Evolutionary conservation across 352 stramenopile species (phyloP), one percentile per base, ranked within the genome.

Genomic region (Phytophthora podocarpi): DNA sequence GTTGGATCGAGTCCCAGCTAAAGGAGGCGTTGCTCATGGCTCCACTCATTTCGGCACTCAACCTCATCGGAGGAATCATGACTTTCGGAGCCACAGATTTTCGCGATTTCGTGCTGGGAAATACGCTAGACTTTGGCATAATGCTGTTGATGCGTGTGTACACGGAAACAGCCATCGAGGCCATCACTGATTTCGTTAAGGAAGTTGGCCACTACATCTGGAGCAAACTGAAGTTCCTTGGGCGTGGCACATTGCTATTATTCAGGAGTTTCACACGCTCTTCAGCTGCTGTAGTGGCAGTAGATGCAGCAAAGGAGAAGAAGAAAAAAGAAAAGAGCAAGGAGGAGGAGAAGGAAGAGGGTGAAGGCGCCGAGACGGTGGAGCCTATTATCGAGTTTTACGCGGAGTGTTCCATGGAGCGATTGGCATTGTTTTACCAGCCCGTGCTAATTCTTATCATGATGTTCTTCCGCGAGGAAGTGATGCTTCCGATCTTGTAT

Each of bases 361-460:
- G 63, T n/a, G 88, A 97, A 40, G 68, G 78, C 6, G 75, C 63
- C 6, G 93, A 98, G 53, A 99, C 97, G 0, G 90, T 99, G 11
- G 97, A 99, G 68, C 97, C 96, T 10, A 98, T 99, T 59, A 93
- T 99, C 28, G 92, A 96, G 5, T 97, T 96, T 24, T 98, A 94
- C 52, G 83, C 80, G 0, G 90, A 67, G n/a, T 97, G 94, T 30
- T 96, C 81, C 8, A 98, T 92, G 67, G 95, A 98, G 18, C 82
- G 91, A 9, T 64, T 99, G 16, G 85, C 85, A 9, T 63, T 98
- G 16, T 95, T 98, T 51, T 99, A 98, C 71, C 87, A 96, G 42
- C 93, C 95, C 5, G 93, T 98, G 37, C 67, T 98, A 36, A 98
- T 99, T 60, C 42, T 97, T 3, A 74, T 99, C 43, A 94, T 99